Base-by-base conservation (phyloP, 2,329 filamentous ascomycete species). In the Apiospora rasikravindrae region DNA sequence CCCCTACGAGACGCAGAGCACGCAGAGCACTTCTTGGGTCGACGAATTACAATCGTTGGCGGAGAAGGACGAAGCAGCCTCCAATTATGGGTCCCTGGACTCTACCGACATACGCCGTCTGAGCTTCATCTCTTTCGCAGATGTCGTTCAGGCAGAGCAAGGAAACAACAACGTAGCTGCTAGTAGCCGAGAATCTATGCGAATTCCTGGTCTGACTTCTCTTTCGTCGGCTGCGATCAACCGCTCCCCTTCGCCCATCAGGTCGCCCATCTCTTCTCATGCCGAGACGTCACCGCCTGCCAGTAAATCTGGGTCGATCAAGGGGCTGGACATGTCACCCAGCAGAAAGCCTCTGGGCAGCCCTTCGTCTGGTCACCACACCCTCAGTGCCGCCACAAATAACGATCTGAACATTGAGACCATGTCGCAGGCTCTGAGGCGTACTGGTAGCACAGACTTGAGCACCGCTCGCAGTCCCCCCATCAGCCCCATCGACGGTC, bases 121-220 rank as follows among this genome's bases (percentile, higher is more conserved):
- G 74, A 96, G 93, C 81, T 98, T 98, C 84, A 97, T 98, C 80
- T 98, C 95, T 10, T 98, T 98, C 82, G 95, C 96, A 73, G 96
- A 98, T 78, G 94, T 98, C 13, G 94, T 98, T 53, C 94, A 97
- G 80, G 89, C 92, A 45, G 94, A 96, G 81, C 93, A 96, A 77
- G 90, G 89, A 42, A 88, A 91, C 72, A 84, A 86, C 45, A 84
- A 86, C 24, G 83, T 81, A 51, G 81, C 80, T 70, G 80, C 83
- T 49, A 86, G 88, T 67, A 91, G 88, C 76, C 87, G 92, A 75
- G 93, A 96, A 73, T 92, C 91, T 71, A 86, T 93, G 71, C 91
- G 94, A 80, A 83, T 92, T 73, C 88, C 90, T 69, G 92, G 92
- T 16, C 83, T 93, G 26, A 91, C 91, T 10, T 90, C 90, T 64